Evolutionary conservation across 78 protist species (phyloP).

Genomic region (Cavenderia fasciculata): DNA sequence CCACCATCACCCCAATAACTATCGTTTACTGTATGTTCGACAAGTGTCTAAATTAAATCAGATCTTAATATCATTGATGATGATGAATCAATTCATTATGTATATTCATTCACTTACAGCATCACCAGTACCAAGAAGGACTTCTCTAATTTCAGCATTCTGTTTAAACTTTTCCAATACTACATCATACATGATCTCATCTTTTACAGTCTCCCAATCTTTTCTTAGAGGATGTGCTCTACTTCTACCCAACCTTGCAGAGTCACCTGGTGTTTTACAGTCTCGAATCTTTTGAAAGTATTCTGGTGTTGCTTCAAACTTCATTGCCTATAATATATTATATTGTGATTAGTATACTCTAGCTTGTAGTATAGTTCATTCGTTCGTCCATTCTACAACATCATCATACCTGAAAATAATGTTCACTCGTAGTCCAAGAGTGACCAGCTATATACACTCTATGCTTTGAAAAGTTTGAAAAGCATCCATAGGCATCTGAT

Average conservation of each 20-base stretch:
- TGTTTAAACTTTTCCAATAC: constrained; percentile 37
- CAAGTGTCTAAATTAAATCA: no score
- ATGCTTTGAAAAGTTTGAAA: constrained; percentile 25
- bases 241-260: not conserved
- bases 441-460: not conserved
- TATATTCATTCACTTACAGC: no score
- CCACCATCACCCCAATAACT: constrained; percentile 23
- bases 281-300: not conserved
- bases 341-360: no score
- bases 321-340: constrained; percentile 5
- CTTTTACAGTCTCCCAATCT: constrained; percentile 47
- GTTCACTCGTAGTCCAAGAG: constrained; percentile 16
- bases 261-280: not conserved
- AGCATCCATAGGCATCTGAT: constrained; percentile 13
- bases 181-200: constrained; percentile 39
- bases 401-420: constrained; percentile 17
- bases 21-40: constrained; percentile 3
- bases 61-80: no score
- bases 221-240: not conserved
- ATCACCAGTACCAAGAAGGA: constrained; percentile 61
- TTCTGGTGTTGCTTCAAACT: not conserved
- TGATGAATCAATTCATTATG: no score
- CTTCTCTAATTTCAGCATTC: not conserved
- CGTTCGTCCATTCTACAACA: not conserved
- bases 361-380: not conserved